These are phyloP conservation scores for Aspergillus saccharolyticus DNA, from an alignment of 495 filamentous ascomycete species.

Conservation along the genomic window DNA sequence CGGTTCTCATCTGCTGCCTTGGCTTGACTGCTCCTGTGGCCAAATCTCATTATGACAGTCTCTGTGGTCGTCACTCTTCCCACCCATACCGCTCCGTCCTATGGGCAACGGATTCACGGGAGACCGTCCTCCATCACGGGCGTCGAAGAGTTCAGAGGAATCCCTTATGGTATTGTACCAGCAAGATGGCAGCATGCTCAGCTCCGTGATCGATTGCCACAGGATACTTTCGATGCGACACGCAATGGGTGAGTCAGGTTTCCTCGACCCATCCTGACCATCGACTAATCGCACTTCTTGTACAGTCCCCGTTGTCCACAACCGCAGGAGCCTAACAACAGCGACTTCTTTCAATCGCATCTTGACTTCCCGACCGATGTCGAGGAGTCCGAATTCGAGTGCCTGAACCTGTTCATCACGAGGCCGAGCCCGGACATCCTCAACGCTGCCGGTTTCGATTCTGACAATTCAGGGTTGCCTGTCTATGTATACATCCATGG, in stretches of 20 bases:
- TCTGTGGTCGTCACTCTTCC: not conserved
- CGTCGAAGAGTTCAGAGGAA: slow-evolving; percentile 7
- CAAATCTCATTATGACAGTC: too few relatives aligned
- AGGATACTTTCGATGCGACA: not conserved
- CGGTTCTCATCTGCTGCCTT: not conserved
- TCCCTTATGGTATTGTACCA: slow-evolving; percentile 5
- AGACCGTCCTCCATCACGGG: not conserved
- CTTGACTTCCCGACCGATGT: not conserved
- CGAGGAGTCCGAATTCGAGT: slow-evolving; percentile 2
- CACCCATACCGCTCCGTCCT: not conserved
- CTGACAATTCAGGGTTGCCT: not conserved
- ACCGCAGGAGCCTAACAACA: slow-evolving; percentile 1
- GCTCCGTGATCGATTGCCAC: slow-evolving; percentile 6
- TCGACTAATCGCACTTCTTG: too few relatives aligned
- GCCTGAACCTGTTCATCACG: slow-evolving; percentile 7
- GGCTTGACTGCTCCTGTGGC: too few relatives aligned
- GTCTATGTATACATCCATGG: slow-evolving; percentile 4
- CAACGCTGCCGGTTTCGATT: not conserved
- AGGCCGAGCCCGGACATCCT: not conserved
- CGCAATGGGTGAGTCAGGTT: not conserved
- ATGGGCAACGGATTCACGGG: not conserved
- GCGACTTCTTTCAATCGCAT: slow-evolving; percentile 3
- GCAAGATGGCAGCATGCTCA: slow-evolving; percentile 2
- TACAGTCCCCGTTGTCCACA: slow-evolving; percentile 3
- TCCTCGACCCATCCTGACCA: too few relatives aligned